Conservation (phyloP, 2,329 filamentous ascomycete genomes). For the Alternaria infectoria region DNA sequence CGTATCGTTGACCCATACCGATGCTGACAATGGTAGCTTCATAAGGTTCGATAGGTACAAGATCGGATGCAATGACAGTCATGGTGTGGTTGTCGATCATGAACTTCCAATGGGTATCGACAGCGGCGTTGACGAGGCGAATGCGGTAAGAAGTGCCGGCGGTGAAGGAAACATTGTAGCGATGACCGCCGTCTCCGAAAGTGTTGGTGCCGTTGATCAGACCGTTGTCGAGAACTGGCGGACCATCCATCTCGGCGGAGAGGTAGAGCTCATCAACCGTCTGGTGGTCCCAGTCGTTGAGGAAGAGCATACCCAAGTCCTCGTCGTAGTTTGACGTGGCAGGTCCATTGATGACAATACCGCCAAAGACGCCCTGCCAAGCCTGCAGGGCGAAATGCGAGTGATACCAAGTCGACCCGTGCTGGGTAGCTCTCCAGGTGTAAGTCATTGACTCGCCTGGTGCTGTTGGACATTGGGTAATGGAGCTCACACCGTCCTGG, state of each 20-base stretch:
- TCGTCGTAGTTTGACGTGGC: slow-evolving; percentile 50
- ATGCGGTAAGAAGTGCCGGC: slow-evolving; percentile 51
- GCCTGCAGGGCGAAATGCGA: slow-evolving; percentile 51
- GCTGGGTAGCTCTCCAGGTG: slow-evolving; percentile 48
- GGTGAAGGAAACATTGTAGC: slow-evolving; percentile 47
- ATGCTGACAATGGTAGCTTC: slow-evolving; percentile 48
- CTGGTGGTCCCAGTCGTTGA: slow-evolving; percentile 54
- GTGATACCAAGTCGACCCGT: slow-evolving; percentile 53
- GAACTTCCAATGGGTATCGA: slow-evolving; percentile 52
- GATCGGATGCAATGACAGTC: slow-evolving; percentile 53
- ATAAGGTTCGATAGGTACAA: slow-evolving; percentile 52
- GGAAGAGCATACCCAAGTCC: slow-evolving; percentile 52
- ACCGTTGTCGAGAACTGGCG: slow-evolving; percentile 50
- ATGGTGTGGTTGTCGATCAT: slow-evolving; percentile 53
- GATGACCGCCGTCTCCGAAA: slow-evolving; percentile 38
- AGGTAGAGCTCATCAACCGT: slow-evolving; percentile 47
- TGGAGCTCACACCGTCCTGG: slow-evolving; percentile 38
- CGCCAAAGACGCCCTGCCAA: slow-evolving; percentile 51
- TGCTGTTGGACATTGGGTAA: slow-evolving; percentile 43
- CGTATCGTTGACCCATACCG: slow-evolving; percentile 51
- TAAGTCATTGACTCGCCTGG: slow-evolving; percentile 34
- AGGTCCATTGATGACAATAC: slow-evolving; percentile 52
- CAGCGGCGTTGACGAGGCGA: slow-evolving; percentile 52
- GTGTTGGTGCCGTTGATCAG: slow-evolving; percentile 55
- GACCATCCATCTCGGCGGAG: slow-evolving; percentile 31